Base-by-base conservation (phyloP, 2,329 filamentous ascomycete species). In the Fonsecaea erecta region DNA sequence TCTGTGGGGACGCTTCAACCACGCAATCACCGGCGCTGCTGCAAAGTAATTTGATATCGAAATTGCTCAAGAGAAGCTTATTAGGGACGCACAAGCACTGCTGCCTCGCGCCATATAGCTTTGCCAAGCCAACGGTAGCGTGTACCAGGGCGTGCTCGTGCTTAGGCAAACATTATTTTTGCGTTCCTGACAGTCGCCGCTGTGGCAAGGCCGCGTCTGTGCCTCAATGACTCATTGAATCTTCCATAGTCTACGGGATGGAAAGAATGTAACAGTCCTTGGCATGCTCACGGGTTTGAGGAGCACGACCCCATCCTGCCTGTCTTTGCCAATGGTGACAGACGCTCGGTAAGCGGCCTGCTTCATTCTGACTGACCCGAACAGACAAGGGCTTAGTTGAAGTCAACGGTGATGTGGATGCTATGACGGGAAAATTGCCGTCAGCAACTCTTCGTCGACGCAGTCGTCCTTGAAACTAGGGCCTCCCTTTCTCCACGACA, bases 401-500 rank as follows among this genome's bases (percentile, higher is more conserved):
- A 9, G 32, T 4, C 28, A 40, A n/a, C 18, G 18, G n/a, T 8
- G 9, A 11, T 11, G 9, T 48, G 43, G 21, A 48, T 24, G 9
- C 43, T 48, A 48, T 4, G 43, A 11, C 6, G 18, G 43, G 9
- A 48, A 53, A 3, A 53, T 34, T 4, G 51, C 51, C 51, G n/a
- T 21, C 12, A 30, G 51, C 5, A 53, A n/a, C 12, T 53, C 51
- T 30, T 53, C 51, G 16, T 53, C 51, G n/a, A 53, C 26, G n/a
- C 51, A 53, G 26, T 53, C 51, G 2, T 53, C 51, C 24, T 34
- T 53, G 14, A 3, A 53, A n/a, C 51, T 53, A 8, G 51, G 51
- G 7, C 51, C 51, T 8, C 21, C 51, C 51, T 53, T 34, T 30
- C 51, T 53, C 51, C 51, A 53, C 8, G 51, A 53, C 51, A 53